A percentile compares a stretch with the other conserved stretches of the same genome.
Evolutionary conservation across 768 basidiomycete species (phyloP).

Genomic region (Boletus sensibilis): DNA sequence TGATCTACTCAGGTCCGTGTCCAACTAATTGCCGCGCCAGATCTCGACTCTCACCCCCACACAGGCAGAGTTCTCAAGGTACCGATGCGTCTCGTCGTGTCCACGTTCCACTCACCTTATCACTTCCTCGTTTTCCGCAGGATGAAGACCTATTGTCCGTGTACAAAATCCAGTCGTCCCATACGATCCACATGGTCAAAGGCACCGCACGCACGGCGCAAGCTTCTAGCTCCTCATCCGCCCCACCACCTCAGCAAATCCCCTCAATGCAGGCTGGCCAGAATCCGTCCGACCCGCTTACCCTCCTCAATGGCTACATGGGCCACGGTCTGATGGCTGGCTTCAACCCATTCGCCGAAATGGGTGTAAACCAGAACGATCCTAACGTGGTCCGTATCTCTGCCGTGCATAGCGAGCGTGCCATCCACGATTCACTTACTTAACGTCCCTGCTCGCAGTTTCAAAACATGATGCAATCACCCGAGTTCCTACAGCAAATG

Average conservation of each 20-base stretch:
- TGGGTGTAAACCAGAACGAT: slow-evolving; percentile 90
- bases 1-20: slow-evolving; percentile 85
- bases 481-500: slow-evolving; percentile 88
- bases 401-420: neutral
- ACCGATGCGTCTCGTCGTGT: slow-evolving; percentile 1
- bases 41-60: neutral
- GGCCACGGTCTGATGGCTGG: slow-evolving; percentile 81
- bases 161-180: slow-evolving; percentile 88
- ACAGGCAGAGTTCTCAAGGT: slow-evolving; percentile 76
- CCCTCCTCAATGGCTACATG: slow-evolving; percentile 73
- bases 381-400: slow-evolving; percentile 78
- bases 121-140: slow-evolving; percentile 35
- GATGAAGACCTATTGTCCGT: slow-evolving; percentile 78
- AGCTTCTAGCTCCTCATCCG: slow-evolving; percentile 38
- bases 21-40: neutral
- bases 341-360: slow-evolving; percentile 87
- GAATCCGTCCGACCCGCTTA: slow-evolving; percentile 83
- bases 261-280: slow-evolving; percentile 92
- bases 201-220: slow-evolving; percentile 53
- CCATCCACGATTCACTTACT: neutral
- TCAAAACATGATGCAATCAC: slow-evolving; percentile 81
- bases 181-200: slow-evolving; percentile 95
- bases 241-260: slow-evolving; percentile 43
- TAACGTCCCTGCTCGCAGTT: slow-evolving; percentile 43
- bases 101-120: slow-evolving; percentile 4